Evolutionary conservation across 306 rosid genomes (phyloP), one percentile per base, ranked within the genome.

Genomic region (Ammopiptanthus mongolicus): DNA sequence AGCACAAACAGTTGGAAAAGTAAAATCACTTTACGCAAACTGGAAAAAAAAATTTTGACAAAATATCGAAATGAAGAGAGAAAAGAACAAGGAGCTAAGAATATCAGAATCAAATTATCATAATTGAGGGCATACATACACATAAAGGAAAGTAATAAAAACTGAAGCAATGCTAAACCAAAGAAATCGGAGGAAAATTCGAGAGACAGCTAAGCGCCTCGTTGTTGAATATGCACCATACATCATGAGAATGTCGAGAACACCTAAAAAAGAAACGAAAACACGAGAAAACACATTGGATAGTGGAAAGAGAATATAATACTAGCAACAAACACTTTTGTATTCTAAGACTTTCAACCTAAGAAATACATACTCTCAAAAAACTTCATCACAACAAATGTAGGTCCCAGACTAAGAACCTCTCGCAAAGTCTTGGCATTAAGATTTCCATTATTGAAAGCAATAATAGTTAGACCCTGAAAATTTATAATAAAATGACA

Each of bases 391-490:
- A 81, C 87, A 19, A 90, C 83, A 85, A 88, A 94, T 69, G 98
- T 91, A 14, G 98, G 98, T 70, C 95, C 98, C 67, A 94, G 93
- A 80, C 98, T 94, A 69, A 94, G 90, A 87, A 87, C 86, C 83
- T 86, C 91, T 65, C 94, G 87, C 81, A 88, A 76, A 77, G 95
- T 91, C 88, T 91, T 87, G 74, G 41, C 76, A 86, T 94, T 78
- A 60, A 94, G 67, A 1, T 66, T 29, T 66, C 82, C 86, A 55
- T 91, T 0, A 63, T 94, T 94, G 88, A 94, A 94, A 74, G 98
- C 98, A 82, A 94, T 59, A 51, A 94, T 83, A 34, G 93, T 57
- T 47, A 94, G 87, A 64, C 90, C 98, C 98, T 94, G 90, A 67
- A 75, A 73, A 29, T 74, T 67, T 11, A 70, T 48, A 56, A 71